A percentile compares a stretch with the other conserved stretches of the same genome.
These are phyloP conservation scores for Boletellus sp. DNA, from an alignment of 768 basidiomycete species.

Conservation along the genomic window DNA sequence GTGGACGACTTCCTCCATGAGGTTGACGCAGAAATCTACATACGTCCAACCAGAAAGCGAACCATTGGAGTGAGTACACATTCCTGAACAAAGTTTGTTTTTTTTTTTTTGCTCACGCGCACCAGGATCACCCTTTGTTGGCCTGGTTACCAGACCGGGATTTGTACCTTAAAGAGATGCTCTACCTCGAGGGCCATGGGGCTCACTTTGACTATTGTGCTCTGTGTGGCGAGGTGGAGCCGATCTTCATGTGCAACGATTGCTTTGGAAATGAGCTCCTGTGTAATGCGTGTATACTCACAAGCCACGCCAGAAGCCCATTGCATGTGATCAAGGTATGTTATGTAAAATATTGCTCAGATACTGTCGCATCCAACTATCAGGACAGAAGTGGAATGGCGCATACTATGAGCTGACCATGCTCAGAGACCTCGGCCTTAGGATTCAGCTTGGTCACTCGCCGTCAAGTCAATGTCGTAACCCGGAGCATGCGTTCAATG, in stretches of 20 bases:
- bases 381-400: neutral
- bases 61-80: no score
- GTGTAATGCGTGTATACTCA: neutral
- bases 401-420: neutral
- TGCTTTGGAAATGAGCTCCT: neutral
- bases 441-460: neutral
- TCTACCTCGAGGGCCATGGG: neutral
- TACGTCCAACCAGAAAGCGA: no score
- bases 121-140: neutral
- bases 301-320: neutral
- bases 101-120: no score
- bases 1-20: no score
- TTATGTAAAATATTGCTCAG: neutral
- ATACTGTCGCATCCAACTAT: no score
- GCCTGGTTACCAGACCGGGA: slow-evolving; percentile 1
- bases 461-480: neutral
- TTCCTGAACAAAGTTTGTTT: no score
- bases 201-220: neutral
- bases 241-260: neutral
- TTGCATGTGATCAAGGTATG: slow-evolving; percentile 6
- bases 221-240: neutral
- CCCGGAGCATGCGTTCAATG: neutral
- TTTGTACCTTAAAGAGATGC: slow-evolving; percentile 4
- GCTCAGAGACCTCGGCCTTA: neutral
- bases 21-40: no score